Evolutionary conservation across 805 yeast species (phyloP).

Genomic region (Kodamaea sagamina): DNA sequence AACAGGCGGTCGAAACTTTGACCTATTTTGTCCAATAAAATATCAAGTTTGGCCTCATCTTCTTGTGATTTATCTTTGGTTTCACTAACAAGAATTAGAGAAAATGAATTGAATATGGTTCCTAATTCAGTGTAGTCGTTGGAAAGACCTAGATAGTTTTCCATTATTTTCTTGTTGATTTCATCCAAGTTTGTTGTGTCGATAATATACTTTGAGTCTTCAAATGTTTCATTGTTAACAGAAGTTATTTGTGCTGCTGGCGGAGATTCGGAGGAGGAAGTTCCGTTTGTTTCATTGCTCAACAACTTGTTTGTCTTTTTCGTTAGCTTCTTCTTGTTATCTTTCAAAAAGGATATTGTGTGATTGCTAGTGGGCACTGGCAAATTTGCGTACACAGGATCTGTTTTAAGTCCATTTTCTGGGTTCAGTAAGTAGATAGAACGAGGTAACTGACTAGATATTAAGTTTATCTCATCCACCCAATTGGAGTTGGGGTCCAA

Average conservation of each 20-base stretch:
- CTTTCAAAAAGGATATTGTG: conserved; percentile 35
- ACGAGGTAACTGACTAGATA: conserved; percentile 41
- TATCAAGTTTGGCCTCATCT: conserved; percentile 31
- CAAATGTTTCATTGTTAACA: conserved; percentile 3
- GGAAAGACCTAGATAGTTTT: conserved; percentile 58
- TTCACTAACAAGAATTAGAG: conserved; percentile 45
- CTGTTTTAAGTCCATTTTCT: conserved; percentile 43
- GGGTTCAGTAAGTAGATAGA: conserved; percentile 46
- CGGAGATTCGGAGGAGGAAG: neutral
- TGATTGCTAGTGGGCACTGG: conserved; percentile 36
- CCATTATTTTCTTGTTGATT: conserved; percentile 55
- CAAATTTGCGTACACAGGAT: conserved; percentile 32
- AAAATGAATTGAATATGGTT: conserved; percentile 51
- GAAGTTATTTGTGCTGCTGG: neutral
- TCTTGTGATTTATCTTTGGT: conserved; percentile 21
- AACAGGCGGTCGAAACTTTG: conserved; percentile 76
- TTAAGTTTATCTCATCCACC: conserved; percentile 59
- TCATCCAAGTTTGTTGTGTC: conserved; percentile 53
- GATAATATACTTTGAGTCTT: conserved; percentile 17
- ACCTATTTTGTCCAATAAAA: conserved; percentile 73
- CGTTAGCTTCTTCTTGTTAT: conserved; percentile 28
- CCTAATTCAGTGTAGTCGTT: conserved; percentile 77
- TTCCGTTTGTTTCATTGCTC: conserved; percentile 7
- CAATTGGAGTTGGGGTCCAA: conserved; percentile 84
- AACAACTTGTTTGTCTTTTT: conserved; percentile 25